Conservation (phyloP, 2,329 filamentous ascomycete genomes). For the Aureobasidium pullulans region DNA sequence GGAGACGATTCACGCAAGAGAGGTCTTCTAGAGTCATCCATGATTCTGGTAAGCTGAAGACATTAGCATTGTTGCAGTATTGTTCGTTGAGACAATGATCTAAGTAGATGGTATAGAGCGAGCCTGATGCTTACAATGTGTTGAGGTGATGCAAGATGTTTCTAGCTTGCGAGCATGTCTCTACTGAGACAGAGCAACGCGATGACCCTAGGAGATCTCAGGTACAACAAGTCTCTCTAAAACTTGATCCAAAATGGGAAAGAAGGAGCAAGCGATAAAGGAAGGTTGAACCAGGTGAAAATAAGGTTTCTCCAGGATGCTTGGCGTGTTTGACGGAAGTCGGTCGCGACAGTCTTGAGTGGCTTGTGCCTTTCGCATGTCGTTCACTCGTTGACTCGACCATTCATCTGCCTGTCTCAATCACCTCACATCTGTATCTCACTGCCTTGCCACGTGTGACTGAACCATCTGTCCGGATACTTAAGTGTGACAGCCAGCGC, state of each 20-base stretch:
- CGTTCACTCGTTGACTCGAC: conserved; percentile 1
- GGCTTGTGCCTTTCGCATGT: neutral
- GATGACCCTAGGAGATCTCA: neutral
- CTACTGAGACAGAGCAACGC: neutral
- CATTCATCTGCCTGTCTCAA: neutral
- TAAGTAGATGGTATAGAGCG: neutral
- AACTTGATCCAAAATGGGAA: neutral
- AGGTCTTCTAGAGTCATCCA: neutral
- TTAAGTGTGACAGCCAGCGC: neutral
- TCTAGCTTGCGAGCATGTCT: neutral
- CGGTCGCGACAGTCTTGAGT: neutral
- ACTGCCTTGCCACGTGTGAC: neutral
- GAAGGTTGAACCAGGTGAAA: neutral
- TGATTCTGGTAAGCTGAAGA: neutral
- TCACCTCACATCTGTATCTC: neutral
- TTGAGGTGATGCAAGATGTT: neutral
- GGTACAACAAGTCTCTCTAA: neutral
- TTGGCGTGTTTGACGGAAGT: neutral
- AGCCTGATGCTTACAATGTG: neutral
- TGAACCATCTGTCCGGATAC: neutral
- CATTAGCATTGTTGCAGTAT: neutral
- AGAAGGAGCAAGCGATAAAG: neutral
- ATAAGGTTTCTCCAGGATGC: conserved; percentile 10
- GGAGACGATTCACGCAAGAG: neutral
- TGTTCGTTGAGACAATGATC: neutral